Conservation (phyloP, 169 alveolate genomes). For the Eimeria falciformis region DNA sequence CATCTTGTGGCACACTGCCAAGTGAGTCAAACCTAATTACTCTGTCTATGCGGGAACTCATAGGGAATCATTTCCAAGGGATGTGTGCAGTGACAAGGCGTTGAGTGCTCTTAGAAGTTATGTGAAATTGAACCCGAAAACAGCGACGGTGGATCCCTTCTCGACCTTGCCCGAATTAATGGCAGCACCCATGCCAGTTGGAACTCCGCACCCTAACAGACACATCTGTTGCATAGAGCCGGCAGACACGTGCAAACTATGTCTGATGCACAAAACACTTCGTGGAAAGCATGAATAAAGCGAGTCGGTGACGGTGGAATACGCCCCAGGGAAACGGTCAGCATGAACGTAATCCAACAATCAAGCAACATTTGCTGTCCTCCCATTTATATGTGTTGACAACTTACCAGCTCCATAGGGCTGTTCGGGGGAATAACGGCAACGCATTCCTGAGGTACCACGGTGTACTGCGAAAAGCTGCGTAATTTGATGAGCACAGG, state of each 20-base stretch:
- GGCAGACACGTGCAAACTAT: neutral
- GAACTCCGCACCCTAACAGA: constrained; percentile 88
- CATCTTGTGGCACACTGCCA: no score
- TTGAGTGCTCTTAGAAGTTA: neutral
- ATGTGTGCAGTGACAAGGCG: neutral
- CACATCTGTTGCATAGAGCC: constrained; percentile 82
- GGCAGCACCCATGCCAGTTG: constrained; percentile 91
- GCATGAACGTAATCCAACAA: neutral
- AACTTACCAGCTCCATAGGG: constrained; percentile 71
- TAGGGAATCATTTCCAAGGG: no score
- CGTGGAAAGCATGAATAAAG: neutral
- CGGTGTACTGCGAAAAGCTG: constrained; percentile 91
- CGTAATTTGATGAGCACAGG: neutral
- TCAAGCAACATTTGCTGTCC: no score
- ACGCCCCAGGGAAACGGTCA: no score
- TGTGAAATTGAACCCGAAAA: constrained; percentile 80
- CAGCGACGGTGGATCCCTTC: constrained; percentile 86
- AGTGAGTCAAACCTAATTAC: no score
- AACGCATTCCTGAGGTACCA: constrained; percentile 89
- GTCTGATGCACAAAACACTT: neutral
- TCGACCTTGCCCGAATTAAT: constrained; percentile 83
- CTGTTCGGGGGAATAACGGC: constrained; percentile 89
- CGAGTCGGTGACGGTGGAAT: neutral
- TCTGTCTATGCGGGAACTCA: no score
- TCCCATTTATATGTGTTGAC: no score